Conservation (phyloP, 2,329 filamentous ascomycete genomes). For the Pyricularia sp. region DNA sequence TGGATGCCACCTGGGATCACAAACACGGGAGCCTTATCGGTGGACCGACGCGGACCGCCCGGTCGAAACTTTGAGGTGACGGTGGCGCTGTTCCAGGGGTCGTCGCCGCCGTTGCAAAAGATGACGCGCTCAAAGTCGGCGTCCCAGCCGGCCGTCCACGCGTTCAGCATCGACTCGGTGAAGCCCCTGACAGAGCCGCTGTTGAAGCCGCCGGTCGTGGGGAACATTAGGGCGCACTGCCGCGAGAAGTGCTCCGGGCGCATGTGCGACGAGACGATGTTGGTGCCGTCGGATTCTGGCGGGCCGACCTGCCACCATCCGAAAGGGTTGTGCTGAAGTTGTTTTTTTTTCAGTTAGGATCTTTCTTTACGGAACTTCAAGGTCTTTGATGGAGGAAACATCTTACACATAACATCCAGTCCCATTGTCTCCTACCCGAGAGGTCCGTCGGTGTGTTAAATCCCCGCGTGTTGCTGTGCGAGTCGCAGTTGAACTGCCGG, state of each 20-base stretch:
- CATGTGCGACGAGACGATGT: conserved; percentile 22
- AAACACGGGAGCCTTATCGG: conserved; percentile 18
- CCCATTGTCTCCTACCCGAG: conserved; percentile 35
- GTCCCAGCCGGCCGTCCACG: conserved; percentile 26
- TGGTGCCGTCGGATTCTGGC: conserved; percentile 22
- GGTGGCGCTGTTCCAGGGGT: conserved; percentile 27
- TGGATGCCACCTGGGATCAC: conserved; percentile 24
- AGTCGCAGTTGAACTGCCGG: conserved; percentile 22
- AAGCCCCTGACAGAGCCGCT: conserved; percentile 21
- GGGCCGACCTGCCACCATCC: conserved; percentile 30
- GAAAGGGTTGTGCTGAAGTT: conserved; percentile 12
- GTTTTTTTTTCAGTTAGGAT: background rate
- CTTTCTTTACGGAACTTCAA: no score
- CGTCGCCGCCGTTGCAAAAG: conserved; percentile 26
- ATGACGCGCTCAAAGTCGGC: conserved; percentile 24
- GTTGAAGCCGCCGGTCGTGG: conserved; percentile 17
- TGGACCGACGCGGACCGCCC: conserved; percentile 21
- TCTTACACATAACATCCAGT: conserved; percentile 42
- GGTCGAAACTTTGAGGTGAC: conserved; percentile 23
- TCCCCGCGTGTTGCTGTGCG: conserved; percentile 23
- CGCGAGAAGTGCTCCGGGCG: conserved; percentile 24
- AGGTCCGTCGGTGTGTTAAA: conserved; percentile 23
- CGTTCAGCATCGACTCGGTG: conserved; percentile 21
- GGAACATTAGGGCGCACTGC: conserved; percentile 33
- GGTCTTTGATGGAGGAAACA: conserved; percentile 4